These are phyloP conservation scores for Leccinum variicolor DNA, from an alignment of 768 basidiomycete genomes.

Conservation along the genomic window DNA sequence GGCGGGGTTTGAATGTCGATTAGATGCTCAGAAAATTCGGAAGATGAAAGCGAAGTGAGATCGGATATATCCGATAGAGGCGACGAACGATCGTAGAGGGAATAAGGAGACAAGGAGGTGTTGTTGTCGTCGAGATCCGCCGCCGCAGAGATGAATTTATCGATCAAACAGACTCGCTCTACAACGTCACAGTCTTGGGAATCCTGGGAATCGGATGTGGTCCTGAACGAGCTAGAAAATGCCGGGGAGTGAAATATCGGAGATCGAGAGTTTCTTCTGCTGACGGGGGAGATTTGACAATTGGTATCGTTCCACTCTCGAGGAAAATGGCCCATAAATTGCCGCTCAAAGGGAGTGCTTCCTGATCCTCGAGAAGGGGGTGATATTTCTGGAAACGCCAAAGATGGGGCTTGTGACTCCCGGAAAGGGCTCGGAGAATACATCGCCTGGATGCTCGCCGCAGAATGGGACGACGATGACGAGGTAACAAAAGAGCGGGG, in stretches of 20 bases:
- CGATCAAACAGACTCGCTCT: constrained; percentile 24
- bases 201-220: constrained; percentile 4
- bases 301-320: constrained; percentile 16
- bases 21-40: constrained; percentile 6
- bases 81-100: constrained; percentile 17
- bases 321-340: constrained; percentile 21
- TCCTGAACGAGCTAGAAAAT: neutral
- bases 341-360: constrained; percentile 29
- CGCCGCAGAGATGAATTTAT: constrained; percentile 28
- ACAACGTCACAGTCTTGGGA: neutral
- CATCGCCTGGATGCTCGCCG: constrained; percentile 8
- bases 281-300: constrained; percentile 23
- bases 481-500: constrained; percentile 10
- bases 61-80: constrained; percentile 28
- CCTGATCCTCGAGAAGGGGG: constrained; percentile 24
- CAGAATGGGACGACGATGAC: constrained; percentile 11
- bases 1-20: constrained; percentile 13
- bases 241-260: constrained; percentile 8
- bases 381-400: constrained; percentile 25
- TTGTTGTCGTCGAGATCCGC: constrained; percentile 6
- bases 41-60: constrained; percentile 31
- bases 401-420: constrained; percentile 13
- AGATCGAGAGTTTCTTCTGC: constrained; percentile 3
- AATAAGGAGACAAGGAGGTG: neutral
- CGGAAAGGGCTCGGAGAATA: constrained; percentile 30